Percentiles rank a stretch among this genome's conserved stretches.
Evolutionary conservation across 2,329 filamentous ascomycete genomes (phyloP).

Genomic region (Venturia oleaginea): DNA sequence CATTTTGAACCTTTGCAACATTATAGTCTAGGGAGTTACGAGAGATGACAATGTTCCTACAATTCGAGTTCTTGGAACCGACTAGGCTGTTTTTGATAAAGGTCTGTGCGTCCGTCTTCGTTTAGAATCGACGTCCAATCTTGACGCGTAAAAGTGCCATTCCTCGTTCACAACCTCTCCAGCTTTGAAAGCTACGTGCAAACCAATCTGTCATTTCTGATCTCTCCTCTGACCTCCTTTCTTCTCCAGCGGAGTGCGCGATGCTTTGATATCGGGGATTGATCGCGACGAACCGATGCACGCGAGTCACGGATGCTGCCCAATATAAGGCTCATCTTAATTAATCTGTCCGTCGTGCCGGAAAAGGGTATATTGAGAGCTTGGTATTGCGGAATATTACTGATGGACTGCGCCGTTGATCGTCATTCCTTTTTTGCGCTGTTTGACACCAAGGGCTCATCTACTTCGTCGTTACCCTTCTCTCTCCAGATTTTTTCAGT

Average conservation of each 20-base stretch:
- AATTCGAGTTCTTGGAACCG: constrained; percentile 5
- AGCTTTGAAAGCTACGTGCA: too few species aligned
- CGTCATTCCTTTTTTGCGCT: too few species aligned
- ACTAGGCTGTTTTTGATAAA: not conserved
- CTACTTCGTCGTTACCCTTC: not conserved
- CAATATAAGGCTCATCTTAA: not conserved
- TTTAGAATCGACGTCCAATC: not conserved
- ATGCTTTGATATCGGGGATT: not conserved
- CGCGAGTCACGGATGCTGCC: not conserved
- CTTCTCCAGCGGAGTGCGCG: too few species aligned
- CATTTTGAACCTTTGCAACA: not conserved
- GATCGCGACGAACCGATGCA: not conserved
- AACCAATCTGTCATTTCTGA: not conserved
- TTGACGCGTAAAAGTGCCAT: not conserved
- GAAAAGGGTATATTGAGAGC: not conserved
- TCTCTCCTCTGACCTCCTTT: not conserved
- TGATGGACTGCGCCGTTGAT: too few species aligned
- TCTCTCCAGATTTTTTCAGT: too few species aligned
- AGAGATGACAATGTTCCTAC: not conserved
- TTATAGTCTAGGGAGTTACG: not conserved
- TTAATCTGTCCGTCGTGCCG: not conserved
- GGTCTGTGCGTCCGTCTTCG: not conserved
- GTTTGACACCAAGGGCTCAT: not conserved
- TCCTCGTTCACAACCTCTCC: too few species aligned
- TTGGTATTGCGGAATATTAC: not conserved